phyloP scores from a whole-genome alignment of 2,329 filamentous ascomycete genomes.

The Arthrocladium fulminans region DNA sequence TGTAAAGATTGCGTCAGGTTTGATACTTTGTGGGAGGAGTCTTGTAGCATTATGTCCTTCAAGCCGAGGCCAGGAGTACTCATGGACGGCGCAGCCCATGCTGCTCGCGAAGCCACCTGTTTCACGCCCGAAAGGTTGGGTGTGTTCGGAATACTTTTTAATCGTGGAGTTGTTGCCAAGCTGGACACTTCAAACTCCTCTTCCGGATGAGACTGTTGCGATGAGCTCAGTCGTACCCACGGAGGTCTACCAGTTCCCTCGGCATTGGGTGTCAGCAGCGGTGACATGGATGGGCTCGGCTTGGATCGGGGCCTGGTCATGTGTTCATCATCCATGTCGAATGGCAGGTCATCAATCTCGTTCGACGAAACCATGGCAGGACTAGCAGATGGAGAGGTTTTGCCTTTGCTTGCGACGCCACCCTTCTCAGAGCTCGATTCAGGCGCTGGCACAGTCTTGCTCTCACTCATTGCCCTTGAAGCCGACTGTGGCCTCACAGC shows the following conservation, averaged over 20 bases:
- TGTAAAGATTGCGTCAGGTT: constrained; percentile 45
- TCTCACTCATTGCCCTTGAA: not conserved
- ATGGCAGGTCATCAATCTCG: constrained; percentile 68
- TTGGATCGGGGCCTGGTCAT: not conserved
- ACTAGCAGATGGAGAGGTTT: constrained; percentile 32
- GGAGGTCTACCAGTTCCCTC: not conserved
- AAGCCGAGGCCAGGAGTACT: constrained; percentile 60
- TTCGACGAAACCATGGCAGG: constrained; percentile 54
- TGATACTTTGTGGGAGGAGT: constrained; percentile 43
- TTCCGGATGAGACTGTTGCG: not conserved
- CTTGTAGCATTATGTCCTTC: constrained; percentile 64
- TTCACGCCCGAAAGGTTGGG: not conserved
- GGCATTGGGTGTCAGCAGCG: not conserved
- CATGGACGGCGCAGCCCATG: constrained; percentile 48
- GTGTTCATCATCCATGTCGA: constrained; percentile 79
- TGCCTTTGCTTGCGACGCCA: not conserved
- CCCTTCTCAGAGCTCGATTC: not conserved
- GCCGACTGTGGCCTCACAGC: constrained; percentile 34
- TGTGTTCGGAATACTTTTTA: not conserved
- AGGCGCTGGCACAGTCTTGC: not conserved
- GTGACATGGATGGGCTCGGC: not conserved
- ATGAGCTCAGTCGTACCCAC: not conserved
- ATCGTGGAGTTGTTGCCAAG: not conserved
- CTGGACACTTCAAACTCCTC: not conserved
- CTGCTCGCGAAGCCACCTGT: constrained; percentile 17